Base-by-base conservation (phyloP, 768 basidiomycete genomes). In the Russula olivacea region DNA sequence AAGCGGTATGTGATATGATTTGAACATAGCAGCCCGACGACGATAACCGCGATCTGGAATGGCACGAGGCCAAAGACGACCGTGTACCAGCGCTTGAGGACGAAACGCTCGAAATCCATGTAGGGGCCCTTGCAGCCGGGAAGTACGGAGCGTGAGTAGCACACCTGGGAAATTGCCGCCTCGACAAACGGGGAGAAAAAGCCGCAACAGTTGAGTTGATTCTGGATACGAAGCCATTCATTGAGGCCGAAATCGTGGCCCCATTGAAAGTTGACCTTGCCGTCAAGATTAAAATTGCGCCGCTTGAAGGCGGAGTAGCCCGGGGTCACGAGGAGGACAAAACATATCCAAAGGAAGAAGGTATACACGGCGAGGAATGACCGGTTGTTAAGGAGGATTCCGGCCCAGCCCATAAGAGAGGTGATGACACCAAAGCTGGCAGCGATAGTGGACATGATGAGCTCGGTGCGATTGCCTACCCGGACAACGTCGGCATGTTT, bases 1-100 rank as follows among this genome's bases (percentile, higher is more conserved):
- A 92, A 92, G 56, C 90, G 80, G 72, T 91, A 91, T 23, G 89
- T 92, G 71, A 93, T 84, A 68, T 92, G 90, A 74, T 90, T 91
- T 25, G 85, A 85, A 72, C 87, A 92, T 55, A 92, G 73, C 59
- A 92, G 73, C 15, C 79, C 84, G 1, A 78, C 76, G 64, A 88
- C 63, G 69, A 90, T 90, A 71, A 86, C 77, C 23, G 69, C 70
- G 52, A 93, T 72, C 62, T 91, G 89, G 14, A 83, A 69, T 1
- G 89, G 88, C 15, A 88, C 89, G 58, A 91, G 69, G 17, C 80
- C 72, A 72, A 91, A 91, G 19, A 81, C 75, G 47, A 77, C 75
- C 15, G 78, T 82, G 74, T 87, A 91, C 88, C 88, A 91, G 30
- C 78, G 75, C 68, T 76, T 66, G 58, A 90, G 77, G 15, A 85